Base-by-base conservation (phyloP, 352 stramenopile species). In the Phytopythium vexans region DNA sequence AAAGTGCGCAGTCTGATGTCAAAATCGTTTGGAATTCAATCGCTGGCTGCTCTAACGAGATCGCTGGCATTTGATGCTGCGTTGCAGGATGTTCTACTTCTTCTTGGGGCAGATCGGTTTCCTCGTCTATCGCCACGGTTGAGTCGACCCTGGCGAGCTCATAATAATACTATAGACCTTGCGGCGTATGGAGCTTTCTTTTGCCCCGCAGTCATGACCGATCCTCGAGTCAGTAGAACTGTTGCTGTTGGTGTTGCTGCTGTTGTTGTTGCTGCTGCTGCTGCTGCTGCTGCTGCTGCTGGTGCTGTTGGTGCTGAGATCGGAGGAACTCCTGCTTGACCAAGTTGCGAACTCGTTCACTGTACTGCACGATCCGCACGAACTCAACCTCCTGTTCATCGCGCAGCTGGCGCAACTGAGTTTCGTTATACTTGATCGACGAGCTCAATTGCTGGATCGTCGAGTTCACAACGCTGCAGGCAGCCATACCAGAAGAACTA, bases 51-150 rank as follows among this genome's bases (percentile, higher is more conserved):
- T 27, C 21, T 27, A 27, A 27, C 21, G 21, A 27, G 21, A 27
- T 27, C 21, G 21, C 21, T 27, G 21, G 21, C 21, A 33, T 49
- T 9, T 46, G 39, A 32, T 36, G 41, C 42, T 64, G 31, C 42
- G n/a, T 21, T 39, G 31, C 46, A 92, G 82, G 52, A 88, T 92
- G 79, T 44, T 88, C 8, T 90, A 92, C 57, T 90, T 92, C 52
- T 92, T 90, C 46, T 54, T 92, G 21, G 79, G 79, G 35, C 82
- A 89, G 49, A 85, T 91, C 60, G 77, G 80, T 21, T 91, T 92
- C 52, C 72, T 92, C 27, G 75, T 93, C 16, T 88, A 86, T 61
- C 70, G 72, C 6, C 80, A 92, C 49, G 76, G 78, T 33, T 92
- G 35, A 72, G 37, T 49, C 31, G 21, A 41, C 21, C 21, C 21